Conservation (phyloP, 192 early-diverging fungal genomes). For the Chytriomyces sp. region DNA sequence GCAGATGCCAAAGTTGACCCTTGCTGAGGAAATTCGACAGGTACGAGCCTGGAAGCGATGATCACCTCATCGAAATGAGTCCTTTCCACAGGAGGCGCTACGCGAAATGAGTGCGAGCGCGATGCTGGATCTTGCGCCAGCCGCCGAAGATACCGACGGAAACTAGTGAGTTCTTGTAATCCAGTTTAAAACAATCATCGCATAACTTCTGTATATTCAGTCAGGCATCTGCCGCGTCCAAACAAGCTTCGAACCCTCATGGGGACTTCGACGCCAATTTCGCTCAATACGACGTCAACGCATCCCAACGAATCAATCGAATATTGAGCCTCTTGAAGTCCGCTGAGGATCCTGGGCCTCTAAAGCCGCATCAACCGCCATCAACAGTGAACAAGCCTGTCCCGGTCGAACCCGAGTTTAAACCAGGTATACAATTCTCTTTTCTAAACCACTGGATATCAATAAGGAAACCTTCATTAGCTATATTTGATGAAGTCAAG, state of each 20-base stretch:
- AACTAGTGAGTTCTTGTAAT: too few species aligned
- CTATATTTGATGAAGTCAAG: conserved; percentile 59
- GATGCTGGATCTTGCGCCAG: neutral
- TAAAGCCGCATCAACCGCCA: neutral
- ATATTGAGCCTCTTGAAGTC: conserved; percentile 54
- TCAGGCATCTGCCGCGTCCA: too few species aligned
- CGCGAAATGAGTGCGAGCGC: conserved; percentile 9
- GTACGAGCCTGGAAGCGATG: neutral
- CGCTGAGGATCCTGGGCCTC: conserved; percentile 37
- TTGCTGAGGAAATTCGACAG: conserved; percentile 24
- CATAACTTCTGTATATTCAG: neutral
- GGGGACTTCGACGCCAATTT: too few species aligned
- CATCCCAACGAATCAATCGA: conserved; percentile 45
- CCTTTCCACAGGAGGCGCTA: conserved; percentile 7
- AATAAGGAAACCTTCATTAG: neutral
- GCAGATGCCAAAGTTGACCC: conserved; percentile 2
- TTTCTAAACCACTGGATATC: neutral
- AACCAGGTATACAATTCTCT: conserved; percentile 10
- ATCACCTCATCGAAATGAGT: neutral
- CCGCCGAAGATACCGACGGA: neutral
- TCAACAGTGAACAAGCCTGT: conserved; percentile 22
- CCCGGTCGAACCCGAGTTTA: neutral
- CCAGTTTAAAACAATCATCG: too few species aligned
- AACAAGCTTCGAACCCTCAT: too few species aligned
- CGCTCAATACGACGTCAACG: conserved; percentile 17